Evolutionary conservation across 495 filamentous ascomycete species (phyloP).

Genomic region (Aeminium ludgeri): DNA sequence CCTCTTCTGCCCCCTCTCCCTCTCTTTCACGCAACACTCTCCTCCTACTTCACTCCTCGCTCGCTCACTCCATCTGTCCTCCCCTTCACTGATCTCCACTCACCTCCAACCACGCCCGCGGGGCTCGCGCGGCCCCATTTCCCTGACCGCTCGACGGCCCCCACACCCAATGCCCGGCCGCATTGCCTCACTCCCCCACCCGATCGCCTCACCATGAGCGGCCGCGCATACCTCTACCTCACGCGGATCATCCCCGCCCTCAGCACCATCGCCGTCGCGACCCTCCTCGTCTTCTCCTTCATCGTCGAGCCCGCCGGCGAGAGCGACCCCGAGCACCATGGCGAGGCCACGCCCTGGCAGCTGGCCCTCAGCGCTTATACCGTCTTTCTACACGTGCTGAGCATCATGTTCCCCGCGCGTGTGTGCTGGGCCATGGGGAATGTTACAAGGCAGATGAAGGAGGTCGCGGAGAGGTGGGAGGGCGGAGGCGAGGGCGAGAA

Average conservation of each 20-base stretch:
- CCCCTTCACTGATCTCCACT: no score
- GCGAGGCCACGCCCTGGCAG: conserved; percentile 7
- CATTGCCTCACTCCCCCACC: no score
- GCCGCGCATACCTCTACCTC: neutral
- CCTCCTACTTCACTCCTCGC: no score
- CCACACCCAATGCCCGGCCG: no score
- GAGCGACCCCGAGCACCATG: neutral
- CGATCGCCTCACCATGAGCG: neutral
- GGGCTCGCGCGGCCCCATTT: no score
- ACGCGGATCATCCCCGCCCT: conserved; percentile 1
- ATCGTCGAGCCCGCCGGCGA: conserved; percentile 3
- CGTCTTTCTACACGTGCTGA: conserved; percentile 35
- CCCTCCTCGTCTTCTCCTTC: conserved; percentile 9
- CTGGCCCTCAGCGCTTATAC: conserved; percentile 27
- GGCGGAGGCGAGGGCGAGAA: conserved; percentile 5
- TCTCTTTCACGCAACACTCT: no score
- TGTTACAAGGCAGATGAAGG: conserved; percentile 28
- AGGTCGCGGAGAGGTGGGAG: conserved; percentile 34
- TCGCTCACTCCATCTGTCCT: no score
- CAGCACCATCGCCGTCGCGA: neutral
- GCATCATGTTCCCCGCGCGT: conserved; percentile 36
- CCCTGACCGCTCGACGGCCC: no score
- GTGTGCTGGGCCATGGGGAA: conserved; percentile 36
- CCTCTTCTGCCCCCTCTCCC: no score
- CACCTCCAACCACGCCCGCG: no score